Percentiles rank a stretch among this genome's conserved stretches.
These are phyloP conservation scores for Podochytrium sp. DNA, from an alignment of 192 early-diverging fungal genomes.

Conservation along the genomic window DNA sequence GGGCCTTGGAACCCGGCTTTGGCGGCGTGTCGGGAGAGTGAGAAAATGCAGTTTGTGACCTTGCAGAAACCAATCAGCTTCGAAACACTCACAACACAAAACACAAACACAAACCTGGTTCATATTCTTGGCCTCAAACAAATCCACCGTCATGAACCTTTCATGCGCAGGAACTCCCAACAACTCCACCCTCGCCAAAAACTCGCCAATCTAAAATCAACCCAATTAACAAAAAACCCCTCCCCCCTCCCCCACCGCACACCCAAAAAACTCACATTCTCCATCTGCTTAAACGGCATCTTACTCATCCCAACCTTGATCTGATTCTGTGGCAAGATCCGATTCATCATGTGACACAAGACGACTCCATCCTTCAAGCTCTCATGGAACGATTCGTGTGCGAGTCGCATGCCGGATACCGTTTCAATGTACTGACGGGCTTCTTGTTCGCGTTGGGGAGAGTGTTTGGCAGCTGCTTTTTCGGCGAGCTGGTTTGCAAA, in stretches of 20 bases:
- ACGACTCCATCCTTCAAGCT: conserved; percentile 69
- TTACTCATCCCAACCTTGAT: conserved; percentile 36
- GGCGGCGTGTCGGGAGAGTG: conserved; percentile 68
- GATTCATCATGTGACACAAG: conserved; percentile 49
- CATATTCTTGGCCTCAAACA: conserved; percentile 76
- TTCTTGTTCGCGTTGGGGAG: conserved; percentile 32
- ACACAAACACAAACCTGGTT: conserved; percentile 45
- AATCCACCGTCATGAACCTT: conserved; percentile 74
- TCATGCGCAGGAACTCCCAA: conserved; percentile 69
- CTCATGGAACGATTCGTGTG: conserved; percentile 55
- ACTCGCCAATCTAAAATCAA: conserved; percentile 41
- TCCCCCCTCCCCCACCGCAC: neutral
- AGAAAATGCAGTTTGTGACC: conserved; percentile 67
- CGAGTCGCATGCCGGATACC: conserved; percentile 52
- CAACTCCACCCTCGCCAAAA: conserved; percentile 30
- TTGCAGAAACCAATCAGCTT: neutral
- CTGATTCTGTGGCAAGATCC: conserved; percentile 10
- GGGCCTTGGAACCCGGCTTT: conserved; percentile 51
- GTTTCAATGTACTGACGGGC: conserved; percentile 65
- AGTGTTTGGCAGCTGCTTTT: conserved; percentile 37
- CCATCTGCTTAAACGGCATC: conserved; percentile 46
- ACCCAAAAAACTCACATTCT: neutral
- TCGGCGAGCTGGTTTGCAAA: conserved; percentile 22
- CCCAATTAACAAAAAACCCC: conserved; percentile 36
- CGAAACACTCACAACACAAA: neutral